These are phyloP conservation scores for Fusarium brevicatenulatum DNA, from an alignment of 2,329 filamentous ascomycete species.

Conservation along the genomic window DNA sequence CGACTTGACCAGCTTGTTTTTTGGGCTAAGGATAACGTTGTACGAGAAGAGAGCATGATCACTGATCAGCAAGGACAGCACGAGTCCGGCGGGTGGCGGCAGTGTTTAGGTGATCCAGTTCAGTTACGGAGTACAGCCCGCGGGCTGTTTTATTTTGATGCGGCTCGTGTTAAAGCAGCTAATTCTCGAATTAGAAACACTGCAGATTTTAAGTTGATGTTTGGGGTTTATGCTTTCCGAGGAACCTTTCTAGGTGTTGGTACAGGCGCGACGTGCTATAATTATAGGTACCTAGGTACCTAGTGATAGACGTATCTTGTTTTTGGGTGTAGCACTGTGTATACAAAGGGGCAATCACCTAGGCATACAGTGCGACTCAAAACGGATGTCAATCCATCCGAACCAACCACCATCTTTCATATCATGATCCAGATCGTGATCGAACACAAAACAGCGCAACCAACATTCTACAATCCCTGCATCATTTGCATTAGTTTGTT, in stretches of 20 bases:
- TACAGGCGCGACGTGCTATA: background rate
- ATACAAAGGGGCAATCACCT: background rate
- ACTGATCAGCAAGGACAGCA: slow-evolving; percentile 26
- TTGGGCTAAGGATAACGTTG: slow-evolving; percentile 20
- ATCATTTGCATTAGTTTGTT: slow-evolving; percentile 18
- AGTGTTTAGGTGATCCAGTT: slow-evolving; percentile 13
- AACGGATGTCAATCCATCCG: slow-evolving; percentile 24
- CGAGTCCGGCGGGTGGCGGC: slow-evolving; percentile 23
- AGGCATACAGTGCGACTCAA: slow-evolving; percentile 21
- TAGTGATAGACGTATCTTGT: background rate
- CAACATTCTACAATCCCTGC: slow-evolving; percentile 32
- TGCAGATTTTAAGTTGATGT: slow-evolving; percentile 12
- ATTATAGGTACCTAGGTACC: background rate
- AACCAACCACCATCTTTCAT: slow-evolving; percentile 23
- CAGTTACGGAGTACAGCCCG: background rate
- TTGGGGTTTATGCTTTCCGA: slow-evolving; percentile 4
- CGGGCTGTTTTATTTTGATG: slow-evolving; percentile 4
- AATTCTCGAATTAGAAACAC: slow-evolving; percentile 29
- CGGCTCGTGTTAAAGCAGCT: slow-evolving; percentile 28
- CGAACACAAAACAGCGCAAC: slow-evolving; percentile 10
- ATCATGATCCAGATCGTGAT: slow-evolving; percentile 36
- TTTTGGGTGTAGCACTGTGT: slow-evolving; percentile 26
- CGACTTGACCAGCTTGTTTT: background rate
- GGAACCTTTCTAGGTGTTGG: background rate
- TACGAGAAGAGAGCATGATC: slow-evolving; percentile 26